Conservation (phyloP, 2,329 filamentous ascomycete genomes). For the Balansia obtecta region DNA sequence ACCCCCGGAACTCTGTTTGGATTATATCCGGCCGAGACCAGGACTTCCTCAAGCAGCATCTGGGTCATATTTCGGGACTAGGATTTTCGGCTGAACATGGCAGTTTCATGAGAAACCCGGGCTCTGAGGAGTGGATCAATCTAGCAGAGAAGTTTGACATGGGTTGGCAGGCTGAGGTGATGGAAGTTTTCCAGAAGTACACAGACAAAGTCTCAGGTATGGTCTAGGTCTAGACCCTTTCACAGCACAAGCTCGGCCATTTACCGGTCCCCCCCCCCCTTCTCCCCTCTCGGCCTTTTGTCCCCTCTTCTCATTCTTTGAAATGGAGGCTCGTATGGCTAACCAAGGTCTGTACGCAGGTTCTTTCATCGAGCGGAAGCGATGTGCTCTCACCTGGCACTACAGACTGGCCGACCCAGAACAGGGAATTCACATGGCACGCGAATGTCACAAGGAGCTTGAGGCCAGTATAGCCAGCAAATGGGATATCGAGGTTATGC, state of each 20-base stretch:
- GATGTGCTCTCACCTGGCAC: constrained; percentile 92
- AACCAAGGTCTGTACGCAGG: constrained; percentile 30
- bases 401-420: constrained; percentile 86
- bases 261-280: background rate
- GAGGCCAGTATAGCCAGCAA: constrained; percentile 62
- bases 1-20: constrained; percentile 85
- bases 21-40: constrained; percentile 95
- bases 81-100: constrained; percentile 97
- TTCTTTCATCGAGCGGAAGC: constrained; percentile 88
- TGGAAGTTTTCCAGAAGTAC: constrained; percentile 76
- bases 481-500: constrained; percentile 94
- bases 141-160: constrained; percentile 78
- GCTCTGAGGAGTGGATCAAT: constrained; percentile 71
- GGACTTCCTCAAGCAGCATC: constrained; percentile 77
- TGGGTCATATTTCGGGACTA: constrained; percentile 79
- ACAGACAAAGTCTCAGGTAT: constrained; percentile 74
- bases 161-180: constrained; percentile 80
- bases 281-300: background rate
- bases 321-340: no score
- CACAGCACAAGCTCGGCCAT: background rate
- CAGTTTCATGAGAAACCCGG: constrained; percentile 81
- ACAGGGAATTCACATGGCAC: constrained; percentile 66
- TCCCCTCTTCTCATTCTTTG: background rate
- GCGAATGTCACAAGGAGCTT: constrained; percentile 70
- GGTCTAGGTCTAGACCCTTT: constrained; percentile 12